phyloP scores from a whole-genome alignment of 1,284 basidiomycete species.

The Hypsizygus ulmarius region DNA sequence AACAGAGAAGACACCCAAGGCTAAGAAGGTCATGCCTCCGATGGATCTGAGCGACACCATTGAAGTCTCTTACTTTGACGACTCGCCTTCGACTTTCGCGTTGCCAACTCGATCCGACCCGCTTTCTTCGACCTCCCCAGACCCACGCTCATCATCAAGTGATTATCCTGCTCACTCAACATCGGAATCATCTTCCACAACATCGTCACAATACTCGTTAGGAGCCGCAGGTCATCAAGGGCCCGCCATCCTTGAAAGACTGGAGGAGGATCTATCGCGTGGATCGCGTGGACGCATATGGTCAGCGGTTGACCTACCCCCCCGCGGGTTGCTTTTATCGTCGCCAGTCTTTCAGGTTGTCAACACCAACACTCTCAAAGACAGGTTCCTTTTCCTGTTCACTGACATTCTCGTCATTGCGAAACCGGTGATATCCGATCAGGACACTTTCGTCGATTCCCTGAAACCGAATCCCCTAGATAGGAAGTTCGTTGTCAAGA shows the following conservation, averaged over 20 bases:
- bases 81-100: conserved; percentile 29
- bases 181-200: conserved; percentile 49
- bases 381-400: conserved; percentile 95
- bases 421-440: conserved; percentile 65
- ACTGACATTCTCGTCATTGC: conserved; percentile 90
- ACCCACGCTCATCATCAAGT: conserved; percentile 64
- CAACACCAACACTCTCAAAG: conserved; percentile 91
- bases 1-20: conserved; percentile 41
- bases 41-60: conserved; percentile 15
- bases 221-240: conserved; percentile 32
- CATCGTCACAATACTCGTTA: conserved; percentile 45
- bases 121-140: conserved; percentile 65
- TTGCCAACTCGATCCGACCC: conserved; percentile 55
- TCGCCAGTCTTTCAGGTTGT: conserved; percentile 92
- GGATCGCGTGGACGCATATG: conserved; percentile 60
- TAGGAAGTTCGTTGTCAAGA: conserved; percentile 85
- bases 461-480: conserved; percentile 71
- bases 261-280: conserved; percentile 66
- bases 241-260: conserved; percentile 53
- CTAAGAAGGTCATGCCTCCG: conserved; percentile 33
- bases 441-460: conserved; percentile 56
- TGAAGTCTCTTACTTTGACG: conserved; percentile 22
- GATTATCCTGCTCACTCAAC: conserved; percentile 54
- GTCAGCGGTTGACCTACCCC: conserved; percentile 78
- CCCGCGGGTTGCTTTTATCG: conserved; percentile 79